phyloP scores from a whole-genome alignment of 371 early-diverging fungal species.

The Haplosporangium sp. region DNA sequence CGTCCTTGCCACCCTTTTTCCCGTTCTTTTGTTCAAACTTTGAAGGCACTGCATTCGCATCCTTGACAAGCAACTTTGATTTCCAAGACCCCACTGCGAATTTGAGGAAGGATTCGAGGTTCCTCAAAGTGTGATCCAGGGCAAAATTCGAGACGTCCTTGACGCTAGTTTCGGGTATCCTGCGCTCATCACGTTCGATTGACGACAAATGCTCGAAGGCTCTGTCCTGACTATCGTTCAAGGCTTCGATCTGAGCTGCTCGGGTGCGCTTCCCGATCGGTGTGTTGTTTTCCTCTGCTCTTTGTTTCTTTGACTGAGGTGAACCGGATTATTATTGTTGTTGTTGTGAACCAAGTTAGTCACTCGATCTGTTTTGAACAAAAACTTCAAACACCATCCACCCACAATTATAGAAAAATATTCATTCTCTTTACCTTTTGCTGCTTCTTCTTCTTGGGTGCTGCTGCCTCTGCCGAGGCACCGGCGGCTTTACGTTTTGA shows the following conservation, averaged over 20 bases:
- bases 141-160: slow-evolving; percentile 64
- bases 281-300: slow-evolving; percentile 55
- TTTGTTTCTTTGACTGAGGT: slow-evolving; percentile 25
- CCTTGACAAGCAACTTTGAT: slow-evolving; percentile 44
- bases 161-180: slow-evolving; percentile 57
- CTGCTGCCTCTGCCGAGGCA: slow-evolving; percentile 7
- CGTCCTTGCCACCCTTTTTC: slow-evolving; percentile 10
- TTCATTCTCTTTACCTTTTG: slow-evolving; percentile 51
- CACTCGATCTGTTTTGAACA: no score
- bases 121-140: slow-evolving; percentile 64
- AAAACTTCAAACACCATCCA: not conserved
- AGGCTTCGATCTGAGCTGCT: slow-evolving; percentile 57
- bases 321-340: no score
- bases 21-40: slow-evolving; percentile 10
- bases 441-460: slow-evolving; percentile 65
- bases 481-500: slow-evolving; percentile 58
- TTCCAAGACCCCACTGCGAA: slow-evolving; percentile 61
- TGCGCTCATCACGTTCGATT: slow-evolving; percentile 65
- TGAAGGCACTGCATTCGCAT: slow-evolving; percentile 20
- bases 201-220: slow-evolving; percentile 63
- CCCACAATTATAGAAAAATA: not conserved
- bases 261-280: slow-evolving; percentile 58
- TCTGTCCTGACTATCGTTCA: slow-evolving; percentile 61
- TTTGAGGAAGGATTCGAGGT: slow-evolving; percentile 68
- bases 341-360: no score